Evolutionary conservation across 768 basidiomycete species (phyloP).

Genomic region (Lentinus tigrinus): DNA sequence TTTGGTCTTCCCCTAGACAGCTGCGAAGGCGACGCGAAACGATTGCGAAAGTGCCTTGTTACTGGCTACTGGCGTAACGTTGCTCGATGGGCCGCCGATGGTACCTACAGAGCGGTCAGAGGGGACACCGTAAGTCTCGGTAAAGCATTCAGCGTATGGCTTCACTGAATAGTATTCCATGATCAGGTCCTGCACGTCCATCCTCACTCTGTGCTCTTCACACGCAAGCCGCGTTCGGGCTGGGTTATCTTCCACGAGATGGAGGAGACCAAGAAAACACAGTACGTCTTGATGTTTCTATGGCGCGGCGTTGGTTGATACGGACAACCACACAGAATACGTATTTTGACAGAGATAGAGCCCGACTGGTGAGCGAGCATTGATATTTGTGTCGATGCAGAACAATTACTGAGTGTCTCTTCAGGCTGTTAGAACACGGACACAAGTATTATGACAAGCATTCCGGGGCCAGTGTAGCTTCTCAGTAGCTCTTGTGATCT

Average conservation of each 20-base stretch:
- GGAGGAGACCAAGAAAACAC: slow-evolving; percentile 94
- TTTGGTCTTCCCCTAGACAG: slow-evolving; percentile 81
- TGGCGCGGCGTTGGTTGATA: slow-evolving; percentile 2
- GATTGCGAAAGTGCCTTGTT: slow-evolving; percentile 85
- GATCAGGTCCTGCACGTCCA: slow-evolving; percentile 81
- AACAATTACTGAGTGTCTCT: too few species aligned
- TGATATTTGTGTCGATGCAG: too few species aligned
- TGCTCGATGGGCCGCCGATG: slow-evolving; percentile 88
- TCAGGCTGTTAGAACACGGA: slow-evolving; percentile 50
- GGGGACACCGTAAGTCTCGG: slow-evolving; percentile 68
- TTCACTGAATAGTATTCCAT: neutral
- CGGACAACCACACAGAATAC: slow-evolving; percentile 56
- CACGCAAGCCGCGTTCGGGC: slow-evolving; percentile 82
- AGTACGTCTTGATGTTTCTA: slow-evolving; percentile 49
- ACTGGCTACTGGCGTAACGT: slow-evolving; percentile 94
- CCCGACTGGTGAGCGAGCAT: slow-evolving; percentile 89
- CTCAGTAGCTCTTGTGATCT: neutral
- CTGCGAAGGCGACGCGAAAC: slow-evolving; percentile 84
- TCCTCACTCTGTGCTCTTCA: slow-evolving; percentile 93
- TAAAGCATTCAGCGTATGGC: neutral
- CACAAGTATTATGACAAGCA: slow-evolving; percentile 44
- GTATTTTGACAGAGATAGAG: slow-evolving; percentile 91
- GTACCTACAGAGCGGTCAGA: slow-evolving; percentile 86
- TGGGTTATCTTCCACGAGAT: slow-evolving; percentile 97
- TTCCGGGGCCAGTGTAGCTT: slow-evolving; percentile 15